phyloP scores from a whole-genome alignment of 1,284 basidiomycete genomes.

The Rhodotorula sp. region DNA sequence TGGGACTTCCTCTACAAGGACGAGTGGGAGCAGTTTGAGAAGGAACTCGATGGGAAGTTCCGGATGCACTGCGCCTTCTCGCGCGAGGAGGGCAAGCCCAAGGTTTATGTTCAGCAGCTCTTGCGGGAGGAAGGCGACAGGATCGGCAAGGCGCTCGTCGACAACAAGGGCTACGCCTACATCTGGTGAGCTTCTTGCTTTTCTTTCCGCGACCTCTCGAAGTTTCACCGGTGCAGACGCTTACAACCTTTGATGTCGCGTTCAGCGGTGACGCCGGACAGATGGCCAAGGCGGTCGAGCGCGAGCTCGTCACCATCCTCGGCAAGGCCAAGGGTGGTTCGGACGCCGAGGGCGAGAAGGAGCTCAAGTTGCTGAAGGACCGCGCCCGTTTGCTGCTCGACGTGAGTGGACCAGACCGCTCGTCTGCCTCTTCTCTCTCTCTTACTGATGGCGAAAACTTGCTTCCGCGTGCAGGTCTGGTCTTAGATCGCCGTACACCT shows the following conservation, averaged over 20 bases:
- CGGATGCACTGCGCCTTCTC: conserved; percentile 84
- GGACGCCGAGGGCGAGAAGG: conserved; percentile 79
- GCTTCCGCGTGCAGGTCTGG: conserved; percentile 6
- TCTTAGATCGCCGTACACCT: not conserved
- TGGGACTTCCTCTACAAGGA: conserved; percentile 93
- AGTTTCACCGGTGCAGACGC: not conserved
- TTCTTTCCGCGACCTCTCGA: not conserved
- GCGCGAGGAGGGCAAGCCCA: conserved; percentile 66
- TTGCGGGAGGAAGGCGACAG: conserved; percentile 79
- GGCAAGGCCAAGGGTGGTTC: conserved; percentile 88
- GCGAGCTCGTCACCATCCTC: conserved; percentile 76
- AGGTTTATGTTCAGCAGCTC: conserved; percentile 97
- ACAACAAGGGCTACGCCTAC: conserved; percentile 82
- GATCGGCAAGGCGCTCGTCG: conserved; percentile 82
- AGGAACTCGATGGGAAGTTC: conserved; percentile 88
- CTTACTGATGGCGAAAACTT: not conserved
- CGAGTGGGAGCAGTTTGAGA: conserved; percentile 85
- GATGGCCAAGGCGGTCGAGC: conserved; percentile 94
- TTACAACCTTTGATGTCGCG: not conserved
- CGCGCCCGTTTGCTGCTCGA: conserved; percentile 40
- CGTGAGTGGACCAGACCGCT: conserved; percentile 8
- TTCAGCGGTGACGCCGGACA: conserved; percentile 89
- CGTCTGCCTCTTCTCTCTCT: not conserved
- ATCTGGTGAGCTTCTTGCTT: conserved; percentile 25
- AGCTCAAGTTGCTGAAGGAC: conserved; percentile 91